Evolutionary conservation across 768 basidiomycete genomes (phyloP).

Genomic region (Kwoniella dejecticola): DNA sequence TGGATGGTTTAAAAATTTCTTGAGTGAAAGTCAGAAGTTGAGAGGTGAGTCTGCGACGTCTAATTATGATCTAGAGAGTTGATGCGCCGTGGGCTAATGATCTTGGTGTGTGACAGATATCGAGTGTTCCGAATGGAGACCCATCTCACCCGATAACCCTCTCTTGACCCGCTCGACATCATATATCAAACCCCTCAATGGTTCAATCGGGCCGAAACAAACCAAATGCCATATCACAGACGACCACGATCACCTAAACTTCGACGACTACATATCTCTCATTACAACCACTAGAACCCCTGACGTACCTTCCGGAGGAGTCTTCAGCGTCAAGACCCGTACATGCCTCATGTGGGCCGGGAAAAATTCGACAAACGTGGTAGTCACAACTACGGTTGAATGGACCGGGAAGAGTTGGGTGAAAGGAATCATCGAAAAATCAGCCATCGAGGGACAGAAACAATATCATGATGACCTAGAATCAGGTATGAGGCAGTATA

Average conservation of each 20-base stretch:
- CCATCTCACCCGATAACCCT: constrained; percentile 63
- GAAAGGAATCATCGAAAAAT: constrained; percentile 91
- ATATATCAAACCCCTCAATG: constrained; percentile 91
- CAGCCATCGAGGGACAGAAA: constrained; percentile 88
- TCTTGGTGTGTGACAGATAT: constrained; percentile 67
- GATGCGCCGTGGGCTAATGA: too few relatives aligned
- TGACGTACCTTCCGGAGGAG: constrained; percentile 90
- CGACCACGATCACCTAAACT: constrained; percentile 75
- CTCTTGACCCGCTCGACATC: constrained; percentile 85
- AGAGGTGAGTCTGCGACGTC: constrained; percentile 63
- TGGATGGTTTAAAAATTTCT: constrained; percentile 92
- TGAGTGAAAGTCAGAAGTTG: constrained; percentile 84
- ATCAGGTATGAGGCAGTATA: constrained; percentile 80
- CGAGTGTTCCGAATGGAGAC: constrained; percentile 93
- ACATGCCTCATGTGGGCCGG: constrained; percentile 96
- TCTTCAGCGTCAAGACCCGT: constrained; percentile 88
- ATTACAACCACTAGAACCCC: constrained; percentile 89
- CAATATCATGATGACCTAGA: constrained; percentile 81
- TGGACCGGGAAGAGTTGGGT: constrained; percentile 98
- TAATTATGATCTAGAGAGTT: background rate
- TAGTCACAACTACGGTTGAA: constrained; percentile 88
- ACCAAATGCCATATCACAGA: constrained; percentile 95
- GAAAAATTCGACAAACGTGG: constrained; percentile 69
- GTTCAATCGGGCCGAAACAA: constrained; percentile 85
- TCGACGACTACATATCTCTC: constrained; percentile 77